Base-by-base conservation (phyloP, 257 asterid species). In the Gynochthodes officinalis region DNA sequence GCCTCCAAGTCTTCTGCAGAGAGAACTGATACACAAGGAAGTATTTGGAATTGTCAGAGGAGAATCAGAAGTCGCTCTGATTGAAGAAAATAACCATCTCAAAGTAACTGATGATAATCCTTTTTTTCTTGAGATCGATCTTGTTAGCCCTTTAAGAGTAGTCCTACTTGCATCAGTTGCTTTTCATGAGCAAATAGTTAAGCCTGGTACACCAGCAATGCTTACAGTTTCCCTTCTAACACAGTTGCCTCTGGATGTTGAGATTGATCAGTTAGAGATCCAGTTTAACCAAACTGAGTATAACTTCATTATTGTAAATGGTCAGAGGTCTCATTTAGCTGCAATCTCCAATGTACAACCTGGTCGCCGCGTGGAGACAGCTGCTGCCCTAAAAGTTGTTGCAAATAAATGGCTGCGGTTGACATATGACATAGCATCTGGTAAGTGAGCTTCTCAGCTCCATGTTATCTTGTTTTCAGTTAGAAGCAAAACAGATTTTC, bases 251-350 rank as follows among this genome's bases (percentile, higher is more conserved):
- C 82, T 73, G 67, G 79, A 82, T 67, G 84, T 92, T 66, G 99
- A 92, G 84, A 84, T 95, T 54, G 99, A 95, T 83, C 99, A 92
- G 86, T 80, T 95, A 80, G 99, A 95, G 88, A 90, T 95, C 81
- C 99, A 90, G 75, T 95, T 95, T 74, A 95, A 95, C 82, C 98
- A 95, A 78, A 83, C 98, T 0, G 98, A 95, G 63, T 92, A 96
- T 76, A 92, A 90, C 82, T 92, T 95, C 85, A 86, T 86, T 75
- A 83, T 95, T 82, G 83, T 85, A 48, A 95, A 90, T 86, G 90
- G 87, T 80, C 92, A 84, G 86, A 89, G 93, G 85, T 89, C 96
- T 72, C 82, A 85, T 58, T 71, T 76, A 79, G 89, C 94, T 85
- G 84, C 92, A 69, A 75, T 84, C 53, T 83, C 91, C 70, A 75